These are phyloP conservation scores for Dictyostelium purpureum DNA, from an alignment of 78 protist genomes.

Conservation along the genomic window DNA sequence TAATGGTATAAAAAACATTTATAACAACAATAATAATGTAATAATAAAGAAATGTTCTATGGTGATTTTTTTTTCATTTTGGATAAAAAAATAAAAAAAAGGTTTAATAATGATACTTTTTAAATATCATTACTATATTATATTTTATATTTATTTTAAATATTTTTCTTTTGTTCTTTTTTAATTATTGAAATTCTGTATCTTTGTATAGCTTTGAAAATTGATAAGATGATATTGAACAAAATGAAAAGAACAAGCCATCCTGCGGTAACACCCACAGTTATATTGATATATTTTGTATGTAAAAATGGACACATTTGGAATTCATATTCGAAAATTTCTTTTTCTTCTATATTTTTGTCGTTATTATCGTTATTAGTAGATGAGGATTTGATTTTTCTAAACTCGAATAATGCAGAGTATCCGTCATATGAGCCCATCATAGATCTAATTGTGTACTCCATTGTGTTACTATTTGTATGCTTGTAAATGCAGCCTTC, in stretches of 20 bases:
- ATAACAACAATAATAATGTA: too few species aligned
- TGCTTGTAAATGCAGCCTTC: slow-evolving; percentile 77
- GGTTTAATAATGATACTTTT: neutral
- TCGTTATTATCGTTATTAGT: neutral
- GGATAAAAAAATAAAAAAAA: too few species aligned
- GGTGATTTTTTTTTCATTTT: too few species aligned
- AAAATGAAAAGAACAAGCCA: neutral
- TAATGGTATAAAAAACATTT: too few species aligned
- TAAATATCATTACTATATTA: neutral
- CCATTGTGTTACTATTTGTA: slow-evolving; percentile 2
- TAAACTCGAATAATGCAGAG: slow-evolving; percentile 64
- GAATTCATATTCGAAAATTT: slow-evolving; percentile 17
- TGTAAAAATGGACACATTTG: slow-evolving; percentile 50
- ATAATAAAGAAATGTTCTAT: neutral
- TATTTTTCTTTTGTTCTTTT: neutral
- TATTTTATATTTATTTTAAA: neutral
- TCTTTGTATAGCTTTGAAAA: neutral
- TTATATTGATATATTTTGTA: slow-evolving; percentile 55
- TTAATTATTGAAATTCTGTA: too few species aligned
- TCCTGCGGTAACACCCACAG: slow-evolving; percentile 50
- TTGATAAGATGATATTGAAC: neutral
- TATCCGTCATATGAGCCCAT: slow-evolving; percentile 81
- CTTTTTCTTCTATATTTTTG: neutral
- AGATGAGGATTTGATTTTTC: neutral
- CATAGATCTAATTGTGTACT: slow-evolving; percentile 79